Conservation (phyloP, 2,329 filamentous ascomycete genomes). For the Tolypocladium album region DNA sequence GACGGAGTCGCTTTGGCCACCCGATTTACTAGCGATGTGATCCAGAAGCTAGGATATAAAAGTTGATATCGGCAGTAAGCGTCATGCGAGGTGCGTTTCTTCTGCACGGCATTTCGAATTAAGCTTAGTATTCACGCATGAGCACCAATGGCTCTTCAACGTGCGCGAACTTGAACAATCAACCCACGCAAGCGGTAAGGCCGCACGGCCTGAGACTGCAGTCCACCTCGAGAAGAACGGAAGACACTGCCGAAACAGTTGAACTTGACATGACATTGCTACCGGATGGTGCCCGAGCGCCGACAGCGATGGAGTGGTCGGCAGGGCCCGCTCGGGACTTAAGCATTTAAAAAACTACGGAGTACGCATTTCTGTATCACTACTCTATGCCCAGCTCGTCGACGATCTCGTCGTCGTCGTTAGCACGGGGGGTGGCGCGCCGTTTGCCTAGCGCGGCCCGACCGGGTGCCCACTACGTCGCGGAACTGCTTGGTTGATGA, state of each 20-base stretch:
- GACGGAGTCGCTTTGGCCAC: slow-evolving; percentile 3
- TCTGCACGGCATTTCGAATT: neutral
- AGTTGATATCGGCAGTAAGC: neutral
- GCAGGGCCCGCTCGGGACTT: neutral
- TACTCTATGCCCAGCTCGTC: too few relatives aligned
- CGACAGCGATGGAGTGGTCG: neutral
- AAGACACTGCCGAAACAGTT: neutral
- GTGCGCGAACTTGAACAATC: neutral
- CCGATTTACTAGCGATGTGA: neutral
- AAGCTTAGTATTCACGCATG: neutral
- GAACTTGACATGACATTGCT: neutral
- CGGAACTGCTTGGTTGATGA: too few relatives aligned
- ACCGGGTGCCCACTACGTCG: too few relatives aligned
- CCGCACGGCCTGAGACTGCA: neutral
- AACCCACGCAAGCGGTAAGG: neutral
- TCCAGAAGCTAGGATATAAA: neutral
- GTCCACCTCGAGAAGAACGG: neutral
- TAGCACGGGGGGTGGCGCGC: too few relatives aligned
- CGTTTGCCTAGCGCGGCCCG: too few relatives aligned
- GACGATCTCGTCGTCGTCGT: too few relatives aligned
- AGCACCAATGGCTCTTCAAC: neutral
- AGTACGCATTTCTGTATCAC: too few relatives aligned
- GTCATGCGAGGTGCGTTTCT: neutral
- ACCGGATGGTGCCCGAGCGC: neutral
- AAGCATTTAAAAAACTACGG: too few relatives aligned